These are phyloP conservation scores for Exophiala aquamarina DNA, from an alignment of 2,329 filamentous ascomycete species.

Conservation along the genomic window DNA sequence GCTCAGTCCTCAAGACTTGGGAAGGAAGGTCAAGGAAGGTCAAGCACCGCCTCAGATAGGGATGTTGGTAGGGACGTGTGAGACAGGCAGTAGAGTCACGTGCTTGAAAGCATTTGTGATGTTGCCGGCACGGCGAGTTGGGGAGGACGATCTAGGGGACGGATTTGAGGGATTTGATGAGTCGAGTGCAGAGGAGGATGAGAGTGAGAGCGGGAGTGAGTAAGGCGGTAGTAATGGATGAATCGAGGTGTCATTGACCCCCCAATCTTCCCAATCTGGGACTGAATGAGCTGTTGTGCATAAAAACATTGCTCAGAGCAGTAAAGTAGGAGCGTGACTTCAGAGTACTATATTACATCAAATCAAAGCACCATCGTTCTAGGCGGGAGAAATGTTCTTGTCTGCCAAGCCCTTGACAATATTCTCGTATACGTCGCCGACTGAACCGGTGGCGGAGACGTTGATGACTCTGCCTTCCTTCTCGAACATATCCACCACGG, in stretches of 20 bases:
- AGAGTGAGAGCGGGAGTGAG: constrained; percentile 29
- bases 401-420: constrained; percentile 50
- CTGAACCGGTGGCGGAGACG: constrained; percentile 68
- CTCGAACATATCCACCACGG: constrained; percentile 84
- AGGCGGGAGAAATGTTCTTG: constrained; percentile 36
- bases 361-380: no score
- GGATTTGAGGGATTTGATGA: constrained; percentile 23
- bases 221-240: constrained; percentile 2
- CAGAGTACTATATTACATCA: no score
- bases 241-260: not conserved
- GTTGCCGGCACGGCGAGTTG: constrained; percentile 58
- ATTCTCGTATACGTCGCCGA: constrained; percentile 63
- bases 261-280: no score
- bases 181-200: constrained; percentile 23
- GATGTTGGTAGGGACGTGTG: constrained; percentile 70
- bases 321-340: no score
- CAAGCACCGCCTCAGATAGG: constrained; percentile 53
- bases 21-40: constrained; percentile 16
- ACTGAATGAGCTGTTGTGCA: no score
- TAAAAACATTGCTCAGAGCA: no score
- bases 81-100: constrained; percentile 85
- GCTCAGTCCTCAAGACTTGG: constrained; percentile 43
- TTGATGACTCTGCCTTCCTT: constrained; percentile 75
- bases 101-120: constrained; percentile 85
- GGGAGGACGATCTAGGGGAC: constrained; percentile 36